A percentile compares a stretch with the other conserved stretches of the same genome.
Conservation (phyloP, 257 asterid species). For the Paulownia fortunei region DNA sequence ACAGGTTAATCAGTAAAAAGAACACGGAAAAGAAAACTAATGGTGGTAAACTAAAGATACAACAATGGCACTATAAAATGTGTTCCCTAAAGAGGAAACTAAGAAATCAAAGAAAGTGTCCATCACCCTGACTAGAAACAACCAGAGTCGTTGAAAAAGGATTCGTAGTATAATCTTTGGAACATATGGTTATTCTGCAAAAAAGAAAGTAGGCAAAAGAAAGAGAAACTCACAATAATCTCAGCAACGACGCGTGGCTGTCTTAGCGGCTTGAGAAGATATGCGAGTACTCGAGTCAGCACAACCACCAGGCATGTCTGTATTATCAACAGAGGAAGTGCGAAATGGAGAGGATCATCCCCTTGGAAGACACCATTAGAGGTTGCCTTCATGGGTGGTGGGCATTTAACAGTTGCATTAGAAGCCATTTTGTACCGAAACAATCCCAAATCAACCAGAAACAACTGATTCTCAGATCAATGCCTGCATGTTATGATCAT, state of each 20-base stretch:
- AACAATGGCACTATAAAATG: too few relatives aligned
- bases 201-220: background rate
- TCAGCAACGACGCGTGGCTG: slow-evolving; percentile 66
- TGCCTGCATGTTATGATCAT: slow-evolving; percentile 20
- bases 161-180: background rate
- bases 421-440: slow-evolving; percentile 32
- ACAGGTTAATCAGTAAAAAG: background rate
- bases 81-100: too few relatives aligned
- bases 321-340: slow-evolving; percentile 48
- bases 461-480: slow-evolving; percentile 23
- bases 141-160: background rate
- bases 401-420: slow-evolving; percentile 41
- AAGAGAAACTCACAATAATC: slow-evolving; percentile 43
- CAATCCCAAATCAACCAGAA: background rate
- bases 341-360: slow-evolving; percentile 50
- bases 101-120: background rate
- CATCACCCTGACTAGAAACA: background rate
- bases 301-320: slow-evolving; percentile 50
- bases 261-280: slow-evolving; percentile 48
- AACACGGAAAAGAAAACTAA: slow-evolving; percentile 2
- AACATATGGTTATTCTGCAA: background rate
- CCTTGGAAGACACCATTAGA: slow-evolving; percentile 60
- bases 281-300: slow-evolving; percentile 45
- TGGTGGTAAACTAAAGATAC: slow-evolving; percentile 21
- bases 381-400: slow-evolving; percentile 51